These are phyloP conservation scores for Chlamydomonas reinhardtii DNA, from an alignment of 163 green algal genomes.

Conservation along the genomic window DNA sequence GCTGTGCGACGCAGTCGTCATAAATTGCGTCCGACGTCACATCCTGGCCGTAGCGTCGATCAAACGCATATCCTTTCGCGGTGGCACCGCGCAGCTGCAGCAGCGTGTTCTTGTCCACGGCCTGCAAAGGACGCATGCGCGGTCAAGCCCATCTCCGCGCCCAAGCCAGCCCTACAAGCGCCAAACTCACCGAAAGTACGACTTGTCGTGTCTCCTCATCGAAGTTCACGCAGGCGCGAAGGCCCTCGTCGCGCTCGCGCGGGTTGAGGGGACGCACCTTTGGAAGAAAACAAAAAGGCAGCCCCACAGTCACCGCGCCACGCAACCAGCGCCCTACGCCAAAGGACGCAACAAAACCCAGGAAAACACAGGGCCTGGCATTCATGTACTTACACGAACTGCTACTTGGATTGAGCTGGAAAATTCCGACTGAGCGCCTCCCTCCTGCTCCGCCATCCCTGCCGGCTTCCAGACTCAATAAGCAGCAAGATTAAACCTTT, in stretches of 20 bases:
- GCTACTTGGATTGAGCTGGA: constrained; percentile 54
- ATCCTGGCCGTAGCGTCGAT: constrained; percentile 69
- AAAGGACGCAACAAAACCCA: too few species aligned
- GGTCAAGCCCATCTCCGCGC: not conserved
- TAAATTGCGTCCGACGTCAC: constrained; percentile 74
- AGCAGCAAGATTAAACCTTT: too few species aligned
- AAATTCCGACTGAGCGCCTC: not conserved
- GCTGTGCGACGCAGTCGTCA: constrained; percentile 62
- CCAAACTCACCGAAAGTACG: constrained; percentile 69
- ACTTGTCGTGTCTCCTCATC: constrained; percentile 78
- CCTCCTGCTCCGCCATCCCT: not conserved
- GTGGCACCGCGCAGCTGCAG: constrained; percentile 72
- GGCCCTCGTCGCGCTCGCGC: constrained; percentile 66
- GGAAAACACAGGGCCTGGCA: too few species aligned
- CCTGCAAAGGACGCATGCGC: constrained; percentile 56
- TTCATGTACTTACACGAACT: constrained; percentile 46
- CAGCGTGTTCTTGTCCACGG: constrained; percentile 77
- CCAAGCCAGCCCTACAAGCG: not conserved
- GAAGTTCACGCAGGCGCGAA: constrained; percentile 72
- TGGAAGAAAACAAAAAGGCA: constrained; percentile 21
- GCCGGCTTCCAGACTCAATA: too few species aligned
- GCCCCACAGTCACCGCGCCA: too few species aligned
- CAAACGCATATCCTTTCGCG: constrained; percentile 78
- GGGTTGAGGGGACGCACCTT: constrained; percentile 76
- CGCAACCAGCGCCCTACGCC: too few species aligned